Conservation (phyloP, 306 rosid genomes). For the Acacia melanoxylon region DNA sequence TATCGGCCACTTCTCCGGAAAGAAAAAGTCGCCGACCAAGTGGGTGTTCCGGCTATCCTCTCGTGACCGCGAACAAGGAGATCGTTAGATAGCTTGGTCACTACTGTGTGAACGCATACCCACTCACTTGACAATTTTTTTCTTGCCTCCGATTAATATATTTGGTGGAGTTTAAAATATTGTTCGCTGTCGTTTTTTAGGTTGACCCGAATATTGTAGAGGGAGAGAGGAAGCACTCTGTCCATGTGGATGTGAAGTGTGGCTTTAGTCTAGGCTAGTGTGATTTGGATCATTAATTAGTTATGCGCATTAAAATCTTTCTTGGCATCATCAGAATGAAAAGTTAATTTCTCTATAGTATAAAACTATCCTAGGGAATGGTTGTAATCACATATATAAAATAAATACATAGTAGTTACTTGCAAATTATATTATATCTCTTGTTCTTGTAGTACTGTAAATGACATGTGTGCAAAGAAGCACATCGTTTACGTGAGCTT, state of each 20-base stretch:
- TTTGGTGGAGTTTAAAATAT: constrained; percentile 33
- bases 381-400: not conserved
- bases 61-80: constrained; percentile 52
- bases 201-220: constrained; percentile 28
- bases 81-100: constrained; percentile 49
- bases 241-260: constrained; percentile 59
- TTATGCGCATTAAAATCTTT: constrained; percentile 18
- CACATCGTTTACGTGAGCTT: constrained; percentile 24
- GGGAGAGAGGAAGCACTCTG: constrained; percentile 45
- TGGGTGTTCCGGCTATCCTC: constrained; percentile 85
- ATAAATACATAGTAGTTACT: not conserved
- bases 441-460: not conserved
- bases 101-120: constrained; percentile 39
- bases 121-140: constrained; percentile 19
- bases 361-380: constrained; percentile 13
- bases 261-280: constrained; percentile 16
- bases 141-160: constrained; percentile 31
- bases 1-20: not conserved
- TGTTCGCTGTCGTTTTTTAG: not conserved
- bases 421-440: constrained; percentile 21
- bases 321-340: constrained; percentile 28
- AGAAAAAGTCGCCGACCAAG: constrained; percentile 54
- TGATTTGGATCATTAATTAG: constrained; percentile 34
- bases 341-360: not conserved
- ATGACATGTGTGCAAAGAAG: constrained; percentile 33